Evolutionary conservation across 139 green algal species (phyloP), one percentile per base, ranked within the genome.

Genomic region (Klebsormidium nitens): DNA sequence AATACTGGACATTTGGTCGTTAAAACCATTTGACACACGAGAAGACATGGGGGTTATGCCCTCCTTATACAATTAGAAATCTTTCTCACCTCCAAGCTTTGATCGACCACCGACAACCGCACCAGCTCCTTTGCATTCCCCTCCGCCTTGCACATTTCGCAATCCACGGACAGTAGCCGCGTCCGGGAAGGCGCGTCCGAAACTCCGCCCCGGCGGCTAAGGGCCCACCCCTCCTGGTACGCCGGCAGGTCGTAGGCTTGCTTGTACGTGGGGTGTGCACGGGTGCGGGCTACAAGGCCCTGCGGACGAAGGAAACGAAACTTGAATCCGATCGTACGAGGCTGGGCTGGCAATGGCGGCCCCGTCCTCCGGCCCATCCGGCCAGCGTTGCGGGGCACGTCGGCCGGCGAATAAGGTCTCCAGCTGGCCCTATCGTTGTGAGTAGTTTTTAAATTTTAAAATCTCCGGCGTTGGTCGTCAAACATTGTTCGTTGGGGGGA

Each of bases 61-160:
- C n/a, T n/a, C n/a, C n/a, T n/a, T n/a, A n/a, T n/a, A n/a, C 44
- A 52, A 17, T 28, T 52, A 52, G 44, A 14, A 52, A 17, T 14
- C 14, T 17, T 52, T 28, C 14, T 17, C 17, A 70, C 62, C 62
- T 70, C 5, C 5, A 5, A 11, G 35, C 31, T 37, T 3, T 47
- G 36, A 11, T 70, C 62, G 4, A 70, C 38, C 8, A 70, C 62
- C 6, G 62, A 5, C 29, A 70, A 5, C 5, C 37, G 62, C 3
- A 70, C 62, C 6, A 70, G 29, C 62, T 70, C 62, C 26, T 8
- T 31, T 3, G 32, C 62, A 6, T 70, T 35, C 11, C 62, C 62
- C 46, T 55, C 46, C 46, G 46, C 46, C 23, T 55, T 55, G 57
- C 72, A 80, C 77, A 83, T 83, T 64, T 83, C 76, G 58, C 76